A percentile compares a stretch with the other conserved stretches of the same genome.
phyloP scores from a whole-genome alignment of 805 yeast genomes.

The Candida ulmi region DNA sequence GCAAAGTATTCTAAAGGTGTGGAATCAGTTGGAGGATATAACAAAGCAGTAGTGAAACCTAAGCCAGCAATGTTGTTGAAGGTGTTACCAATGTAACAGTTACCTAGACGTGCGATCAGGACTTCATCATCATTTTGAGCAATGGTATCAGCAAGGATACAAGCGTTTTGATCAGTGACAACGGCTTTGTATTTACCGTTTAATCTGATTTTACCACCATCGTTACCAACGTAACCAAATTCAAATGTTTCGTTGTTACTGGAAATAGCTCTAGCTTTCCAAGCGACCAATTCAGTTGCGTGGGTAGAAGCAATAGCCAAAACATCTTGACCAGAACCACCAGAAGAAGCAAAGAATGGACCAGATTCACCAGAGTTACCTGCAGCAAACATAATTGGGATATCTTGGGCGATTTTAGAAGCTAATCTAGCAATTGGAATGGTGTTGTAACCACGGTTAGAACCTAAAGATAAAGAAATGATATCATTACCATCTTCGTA shows the following conservation, averaged over 20 bases:
- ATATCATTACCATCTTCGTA: slow-evolving; percentile 10
- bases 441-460: slow-evolving; percentile 9
- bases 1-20: neutral
- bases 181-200: slow-evolving; percentile 5
- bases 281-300: slow-evolving; percentile 7
- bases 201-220: neutral
- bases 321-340: slow-evolving; percentile 11
- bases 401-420: slow-evolving; percentile 7
- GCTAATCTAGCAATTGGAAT: slow-evolving; percentile 10
- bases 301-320: slow-evolving; percentile 11
- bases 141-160: neutral
- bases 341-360: slow-evolving; percentile 9
- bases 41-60: neutral
- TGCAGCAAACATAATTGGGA: slow-evolving; percentile 11
- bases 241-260: slow-evolving; percentile 5
- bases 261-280: slow-evolving; percentile 4
- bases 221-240: slow-evolving; percentile 6
- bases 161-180: slow-evolving; percentile 3
- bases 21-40: neutral
- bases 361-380: slow-evolving; percentile 13
- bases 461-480: slow-evolving; percentile 11
- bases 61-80: neutral
- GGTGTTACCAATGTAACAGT: slow-evolving; percentile 2
- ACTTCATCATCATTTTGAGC: neutral
- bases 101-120: slow-evolving; percentile 5